These are phyloP conservation scores for Prunus davidiana DNA, from an alignment of 306 rosid species.

Conservation along the genomic window DNA sequence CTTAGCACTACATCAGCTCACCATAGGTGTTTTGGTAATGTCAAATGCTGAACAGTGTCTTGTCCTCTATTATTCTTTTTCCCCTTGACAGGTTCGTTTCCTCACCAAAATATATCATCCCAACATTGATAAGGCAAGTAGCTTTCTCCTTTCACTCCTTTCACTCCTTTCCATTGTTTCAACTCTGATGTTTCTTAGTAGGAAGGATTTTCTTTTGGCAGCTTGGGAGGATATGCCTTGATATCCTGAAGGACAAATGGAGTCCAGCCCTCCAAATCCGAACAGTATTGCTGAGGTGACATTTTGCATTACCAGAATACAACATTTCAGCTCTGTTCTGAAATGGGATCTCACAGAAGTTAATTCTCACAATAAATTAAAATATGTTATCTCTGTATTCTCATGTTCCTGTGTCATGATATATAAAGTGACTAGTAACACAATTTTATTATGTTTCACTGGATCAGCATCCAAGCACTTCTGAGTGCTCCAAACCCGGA, in stretches of 20 bases:
- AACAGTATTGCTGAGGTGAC: conserved; percentile 33
- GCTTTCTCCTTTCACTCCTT: conserved; percentile 11
- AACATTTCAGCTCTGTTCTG: too few relatives aligned
- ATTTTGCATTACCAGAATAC: neutral
- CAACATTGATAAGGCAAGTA: conserved; percentile 37
- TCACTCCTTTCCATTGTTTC: neutral
- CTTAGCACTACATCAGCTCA: neutral
- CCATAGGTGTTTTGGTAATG: neutral
- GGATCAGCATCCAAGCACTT: conserved; percentile 68
- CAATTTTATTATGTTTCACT: neutral
- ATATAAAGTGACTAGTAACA: neutral
- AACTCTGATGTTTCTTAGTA: neutral
- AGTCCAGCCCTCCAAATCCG: conserved; percentile 40
- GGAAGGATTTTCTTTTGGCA: conserved; percentile 12
- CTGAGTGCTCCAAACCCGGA: conserved; percentile 90
- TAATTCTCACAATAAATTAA: neutral
- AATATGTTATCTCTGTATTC: neutral
- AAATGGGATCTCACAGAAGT: neutral
- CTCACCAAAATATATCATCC: conserved; percentile 45
- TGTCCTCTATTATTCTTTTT: neutral
- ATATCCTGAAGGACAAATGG: conserved; percentile 37
- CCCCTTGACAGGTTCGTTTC: conserved; percentile 27
- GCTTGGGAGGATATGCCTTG: conserved; percentile 41
- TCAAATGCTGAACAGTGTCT: neutral
- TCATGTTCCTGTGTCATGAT: neutral